phyloP scores from a whole-genome alignment of 257 asterid species.

The Prunella vulgaris region DNA sequence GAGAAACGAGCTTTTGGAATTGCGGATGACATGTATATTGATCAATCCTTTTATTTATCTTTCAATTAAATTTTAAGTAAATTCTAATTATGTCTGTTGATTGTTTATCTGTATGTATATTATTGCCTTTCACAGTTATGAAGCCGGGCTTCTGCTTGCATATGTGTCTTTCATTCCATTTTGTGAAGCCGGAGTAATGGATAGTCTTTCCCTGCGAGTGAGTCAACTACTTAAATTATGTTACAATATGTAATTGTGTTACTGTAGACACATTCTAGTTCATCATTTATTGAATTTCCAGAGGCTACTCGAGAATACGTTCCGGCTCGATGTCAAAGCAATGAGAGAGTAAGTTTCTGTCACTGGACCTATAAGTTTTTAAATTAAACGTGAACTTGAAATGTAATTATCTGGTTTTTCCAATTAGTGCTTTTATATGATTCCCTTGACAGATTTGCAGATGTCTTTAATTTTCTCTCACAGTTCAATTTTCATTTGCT shows the following conservation, averaged over 20 bases:
- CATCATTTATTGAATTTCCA: slow-evolving; percentile 29
- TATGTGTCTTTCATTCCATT: slow-evolving; percentile 77
- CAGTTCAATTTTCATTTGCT: neutral
- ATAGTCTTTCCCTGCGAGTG: slow-evolving; percentile 78
- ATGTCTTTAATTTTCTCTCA: neutral
- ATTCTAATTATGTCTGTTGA: neutral
- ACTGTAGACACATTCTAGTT: slow-evolving; percentile 5
- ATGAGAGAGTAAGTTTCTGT: slow-evolving; percentile 67
- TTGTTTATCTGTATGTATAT: neutral
- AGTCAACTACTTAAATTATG: slow-evolving; percentile 22
- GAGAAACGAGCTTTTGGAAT: slow-evolving; percentile 85
- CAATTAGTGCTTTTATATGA: neutral
- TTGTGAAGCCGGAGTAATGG: slow-evolving; percentile 81
- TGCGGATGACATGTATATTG: slow-evolving; percentile 85
- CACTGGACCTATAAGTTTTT: neutral
- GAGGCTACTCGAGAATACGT: slow-evolving; percentile 92
- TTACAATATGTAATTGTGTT: neutral
- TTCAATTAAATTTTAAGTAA: neutral
- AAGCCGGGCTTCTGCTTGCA: slow-evolving; percentile 90
- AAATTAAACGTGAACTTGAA: neutral
- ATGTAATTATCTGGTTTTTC: neutral
- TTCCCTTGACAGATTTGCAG: neutral
- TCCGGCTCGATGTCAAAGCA: slow-evolving; percentile 80
- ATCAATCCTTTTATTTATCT: neutral
- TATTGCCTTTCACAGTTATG: slow-evolving; percentile 53